Evolutionary conservation across 768 basidiomycete genomes (phyloP).

Genomic region (Mycena kentingensis): DNA sequence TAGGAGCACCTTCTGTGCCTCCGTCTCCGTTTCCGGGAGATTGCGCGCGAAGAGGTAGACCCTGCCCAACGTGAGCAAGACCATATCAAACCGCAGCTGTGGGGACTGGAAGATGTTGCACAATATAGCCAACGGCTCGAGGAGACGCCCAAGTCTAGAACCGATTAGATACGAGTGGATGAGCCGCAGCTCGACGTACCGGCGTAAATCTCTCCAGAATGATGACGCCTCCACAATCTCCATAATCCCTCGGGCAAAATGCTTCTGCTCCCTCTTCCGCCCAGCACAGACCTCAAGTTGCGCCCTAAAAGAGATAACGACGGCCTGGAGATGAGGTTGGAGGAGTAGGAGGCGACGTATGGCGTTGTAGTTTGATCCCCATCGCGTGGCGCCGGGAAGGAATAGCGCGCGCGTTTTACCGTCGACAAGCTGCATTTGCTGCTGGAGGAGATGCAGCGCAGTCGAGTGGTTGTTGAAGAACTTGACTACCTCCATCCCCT

Average conservation of each 20-base stretch:
- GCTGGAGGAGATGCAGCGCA: conserved; percentile 23
- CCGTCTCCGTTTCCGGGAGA: conserved; percentile 14
- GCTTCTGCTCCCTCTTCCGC: conserved; percentile 3
- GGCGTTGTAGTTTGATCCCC: conserved; percentile 28
- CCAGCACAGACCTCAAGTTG: conserved; percentile 9
- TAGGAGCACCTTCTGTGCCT: conserved; percentile 17
- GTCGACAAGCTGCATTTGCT: conserved; percentile 13
- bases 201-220: conserved; percentile 29
- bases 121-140: conserved; percentile 34
- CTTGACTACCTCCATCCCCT: conserved; percentile 23
- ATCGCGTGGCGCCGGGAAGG: conserved; percentile 22
- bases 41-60: conserved; percentile 25
- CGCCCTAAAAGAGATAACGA: conserved; percentile 1
- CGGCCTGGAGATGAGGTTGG: conserved; percentile 6
- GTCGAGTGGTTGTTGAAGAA: conserved; percentile 33
- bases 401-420: conserved; percentile 20
- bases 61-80: conserved; percentile 27
- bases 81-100: conserved; percentile 24
- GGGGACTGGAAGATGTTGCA: conserved; percentile 28
- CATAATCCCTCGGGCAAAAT: conserved; percentile 8
- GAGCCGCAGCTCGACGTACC: conserved; percentile 20
- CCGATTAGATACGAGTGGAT: conserved; percentile 3
- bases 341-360: conserved; percentile 15
- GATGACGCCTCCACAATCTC: conserved; percentile 12
- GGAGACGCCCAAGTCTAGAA: conserved; percentile 27